Conservation (phyloP, 2,329 filamentous ascomycete species). For the Geosmithia putterillii region DNA sequence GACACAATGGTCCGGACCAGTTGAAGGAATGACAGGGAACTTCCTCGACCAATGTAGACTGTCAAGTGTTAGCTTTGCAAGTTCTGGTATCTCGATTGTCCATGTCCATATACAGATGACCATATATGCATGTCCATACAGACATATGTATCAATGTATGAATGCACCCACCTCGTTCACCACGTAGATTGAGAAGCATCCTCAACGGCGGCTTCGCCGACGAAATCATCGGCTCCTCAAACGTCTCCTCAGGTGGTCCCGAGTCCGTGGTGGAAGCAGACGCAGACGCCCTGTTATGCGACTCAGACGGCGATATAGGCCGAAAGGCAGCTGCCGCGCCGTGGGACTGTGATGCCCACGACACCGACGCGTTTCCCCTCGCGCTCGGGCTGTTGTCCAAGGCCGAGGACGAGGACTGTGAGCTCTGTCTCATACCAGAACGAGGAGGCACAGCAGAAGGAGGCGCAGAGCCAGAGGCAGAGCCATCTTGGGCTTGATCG, state of each 20-base stretch:
- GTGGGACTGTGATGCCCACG: neutral
- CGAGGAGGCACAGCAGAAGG: too few species aligned
- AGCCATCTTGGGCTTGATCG: too few species aligned
- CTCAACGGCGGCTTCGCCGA: slow-evolving; percentile 13
- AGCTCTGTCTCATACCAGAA: too few species aligned
- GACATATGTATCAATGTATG: too few species aligned
- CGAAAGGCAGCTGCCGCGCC: slow-evolving; percentile 6
- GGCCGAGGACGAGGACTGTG: neutral
- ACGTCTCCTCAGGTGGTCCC: slow-evolving; percentile 1
- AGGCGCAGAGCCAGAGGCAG: neutral
- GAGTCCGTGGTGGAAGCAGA: neutral
- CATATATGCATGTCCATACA: too few species aligned
- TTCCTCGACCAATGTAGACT: slow-evolving; percentile 38
- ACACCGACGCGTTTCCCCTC: too few species aligned
- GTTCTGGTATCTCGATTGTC: too few species aligned
- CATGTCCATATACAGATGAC: too few species aligned
- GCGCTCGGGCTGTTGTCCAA: neutral
- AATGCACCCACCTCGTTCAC: slow-evolving; percentile 30
- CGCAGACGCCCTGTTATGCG: slow-evolving; percentile 8
- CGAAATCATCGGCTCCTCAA: slow-evolving; percentile 5
- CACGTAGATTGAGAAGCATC: slow-evolving; percentile 38
- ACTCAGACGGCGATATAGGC: slow-evolving; percentile 16
- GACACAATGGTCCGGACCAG: slow-evolving; percentile 33
- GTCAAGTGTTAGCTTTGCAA: slow-evolving; percentile 1
- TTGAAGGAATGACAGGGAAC: slow-evolving; percentile 42